Evolutionary conservation across 352 stramenopile genomes (phyloP).

Genomic region (Poterioochromonas sp.): DNA sequence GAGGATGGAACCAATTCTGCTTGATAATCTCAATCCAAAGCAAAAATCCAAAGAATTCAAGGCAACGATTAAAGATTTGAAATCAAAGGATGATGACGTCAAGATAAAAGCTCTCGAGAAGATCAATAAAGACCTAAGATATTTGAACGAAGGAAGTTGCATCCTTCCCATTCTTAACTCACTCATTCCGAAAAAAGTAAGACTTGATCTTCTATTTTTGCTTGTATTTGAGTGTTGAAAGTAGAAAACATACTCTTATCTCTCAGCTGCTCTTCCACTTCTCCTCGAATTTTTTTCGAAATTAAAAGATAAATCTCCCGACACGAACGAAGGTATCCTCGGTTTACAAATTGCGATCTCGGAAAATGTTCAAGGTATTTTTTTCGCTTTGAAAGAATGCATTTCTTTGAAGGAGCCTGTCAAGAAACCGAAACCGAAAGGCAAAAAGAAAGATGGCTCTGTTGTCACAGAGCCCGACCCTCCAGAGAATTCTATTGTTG

Average conservation of each 20-base stretch:
- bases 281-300: neutral
- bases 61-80: neutral
- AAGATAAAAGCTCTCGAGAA: neutral
- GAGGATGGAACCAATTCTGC: too few species aligned
- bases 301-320: neutral
- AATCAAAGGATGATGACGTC: neutral
- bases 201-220: neutral
- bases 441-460: neutral
- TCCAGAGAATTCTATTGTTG: neutral
- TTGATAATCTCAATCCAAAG: neutral
- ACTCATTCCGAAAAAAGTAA: neutral
- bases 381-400: neutral
- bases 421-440: neutral
- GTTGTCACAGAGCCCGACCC: neutral
- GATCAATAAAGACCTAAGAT: neutral
- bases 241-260: neutral
- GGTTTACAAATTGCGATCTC: neutral
- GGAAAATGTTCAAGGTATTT: neutral
- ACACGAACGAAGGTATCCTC: neutral
- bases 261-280: neutral
- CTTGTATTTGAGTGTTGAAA: neutral
- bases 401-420: neutral
- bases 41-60: conserved; percentile 7
- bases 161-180: neutral
- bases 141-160: neutral